These are phyloP conservation scores for Wakefieldia striispora DNA, from an alignment of 768 basidiomycete genomes.

Conservation along the genomic window DNA sequence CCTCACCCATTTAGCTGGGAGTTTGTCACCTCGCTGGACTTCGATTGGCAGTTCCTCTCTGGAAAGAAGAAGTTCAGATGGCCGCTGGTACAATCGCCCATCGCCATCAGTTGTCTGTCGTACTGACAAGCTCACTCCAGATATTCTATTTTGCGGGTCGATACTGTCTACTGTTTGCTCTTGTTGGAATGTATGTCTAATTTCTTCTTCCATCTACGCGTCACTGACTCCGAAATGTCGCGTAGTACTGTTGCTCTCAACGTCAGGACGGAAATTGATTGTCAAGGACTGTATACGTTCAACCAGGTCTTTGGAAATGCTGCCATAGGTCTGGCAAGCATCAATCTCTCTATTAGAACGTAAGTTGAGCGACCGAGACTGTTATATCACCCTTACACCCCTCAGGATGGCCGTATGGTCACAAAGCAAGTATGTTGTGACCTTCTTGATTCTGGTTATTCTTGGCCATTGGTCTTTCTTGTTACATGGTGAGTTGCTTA, in stretches of 20 bases:
- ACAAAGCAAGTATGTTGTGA: slow-evolving; percentile 50
- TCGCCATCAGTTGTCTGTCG: not conserved
- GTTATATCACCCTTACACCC: not conserved
- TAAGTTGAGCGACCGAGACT: slow-evolving; percentile 31
- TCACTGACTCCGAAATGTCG: not conserved
- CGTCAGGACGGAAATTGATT: slow-evolving; percentile 57
- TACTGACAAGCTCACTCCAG: slow-evolving; percentile 30
- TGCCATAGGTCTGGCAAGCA: slow-evolving; percentile 65
- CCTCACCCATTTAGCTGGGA: slow-evolving; percentile 53
- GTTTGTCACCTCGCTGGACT: slow-evolving; percentile 57
- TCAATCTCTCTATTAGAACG: slow-evolving; percentile 71
- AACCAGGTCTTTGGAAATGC: slow-evolving; percentile 65
- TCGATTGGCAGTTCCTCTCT: slow-evolving; percentile 62
- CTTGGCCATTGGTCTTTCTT: slow-evolving; percentile 72
- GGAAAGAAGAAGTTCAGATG: slow-evolving; percentile 59
- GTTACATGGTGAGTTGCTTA: slow-evolving; percentile 49
- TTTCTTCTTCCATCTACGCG: not conserved
- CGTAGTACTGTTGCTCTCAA: slow-evolving; percentile 56
- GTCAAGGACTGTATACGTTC: slow-evolving; percentile 68
- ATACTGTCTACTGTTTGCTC: slow-evolving; percentile 60
- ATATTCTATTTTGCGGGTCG: slow-evolving; percentile 70
- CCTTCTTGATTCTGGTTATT: slow-evolving; percentile 53
- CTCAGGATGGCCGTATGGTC: slow-evolving; percentile 71
- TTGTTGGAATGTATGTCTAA: slow-evolving; percentile 63
- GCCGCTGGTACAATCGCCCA: slow-evolving; percentile 51